Conservation (phyloP, 345 rosid genomes). For the Citrus sp. region DNA sequence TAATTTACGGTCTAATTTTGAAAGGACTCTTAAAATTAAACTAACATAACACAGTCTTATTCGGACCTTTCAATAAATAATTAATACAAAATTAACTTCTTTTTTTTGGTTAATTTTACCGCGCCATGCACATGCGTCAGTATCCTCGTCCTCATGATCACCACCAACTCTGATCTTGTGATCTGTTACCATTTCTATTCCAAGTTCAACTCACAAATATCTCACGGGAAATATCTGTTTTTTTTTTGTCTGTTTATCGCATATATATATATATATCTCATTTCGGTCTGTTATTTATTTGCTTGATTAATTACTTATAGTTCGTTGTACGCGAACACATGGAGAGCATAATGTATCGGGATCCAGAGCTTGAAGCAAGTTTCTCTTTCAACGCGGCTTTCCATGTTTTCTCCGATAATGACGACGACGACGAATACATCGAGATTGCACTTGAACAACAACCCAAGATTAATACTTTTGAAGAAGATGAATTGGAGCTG, state of each 20-base stretch:
- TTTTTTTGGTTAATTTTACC: no score
- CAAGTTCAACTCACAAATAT: background rate
- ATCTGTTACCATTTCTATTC: constrained; percentile 1
- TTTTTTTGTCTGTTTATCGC: background rate
- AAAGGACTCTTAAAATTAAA: background rate
- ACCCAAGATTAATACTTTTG: background rate
- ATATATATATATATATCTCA: background rate
- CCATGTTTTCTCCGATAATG: constrained; percentile 12
- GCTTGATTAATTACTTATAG: background rate
- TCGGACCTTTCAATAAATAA: no score
- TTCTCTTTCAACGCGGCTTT: constrained; percentile 23
- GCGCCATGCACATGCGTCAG: constrained; percentile 9
- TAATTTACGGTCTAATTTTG: background rate
- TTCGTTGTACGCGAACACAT: background rate
- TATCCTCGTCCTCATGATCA: background rate
- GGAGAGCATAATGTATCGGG: background rate
- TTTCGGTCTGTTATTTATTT: background rate
- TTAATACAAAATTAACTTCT: no score
- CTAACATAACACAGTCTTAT: background rate
- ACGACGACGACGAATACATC: constrained; percentile 30
- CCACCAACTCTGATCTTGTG: constrained; percentile 4
- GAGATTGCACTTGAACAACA: constrained; percentile 32
- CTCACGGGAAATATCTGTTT: background rate
- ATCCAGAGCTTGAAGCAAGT: constrained; percentile 23
- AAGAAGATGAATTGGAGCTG: constrained; percentile 17